Conservation (phyloP, 352 stramenopile species). For the Phytophthora hibernalis region DNA sequence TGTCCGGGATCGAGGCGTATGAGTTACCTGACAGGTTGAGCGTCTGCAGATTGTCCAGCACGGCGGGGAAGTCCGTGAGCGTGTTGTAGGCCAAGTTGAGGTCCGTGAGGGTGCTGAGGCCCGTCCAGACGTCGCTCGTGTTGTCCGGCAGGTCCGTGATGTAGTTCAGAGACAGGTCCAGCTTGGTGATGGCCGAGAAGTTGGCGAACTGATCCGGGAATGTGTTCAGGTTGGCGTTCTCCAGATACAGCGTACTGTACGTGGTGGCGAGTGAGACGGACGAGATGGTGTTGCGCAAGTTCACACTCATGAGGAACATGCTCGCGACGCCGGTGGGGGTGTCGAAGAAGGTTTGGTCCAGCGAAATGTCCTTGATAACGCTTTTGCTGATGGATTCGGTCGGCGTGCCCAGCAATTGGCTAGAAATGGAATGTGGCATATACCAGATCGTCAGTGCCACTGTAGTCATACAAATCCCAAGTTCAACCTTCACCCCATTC, state of each 20-base stretch:
- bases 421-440: conserved; percentile 15
- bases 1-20: conserved; percentile 51
- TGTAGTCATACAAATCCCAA: conserved; percentile 15
- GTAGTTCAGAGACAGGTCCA: conserved; percentile 63
- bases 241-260: conserved; percentile 44
- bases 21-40: conserved; percentile 61
- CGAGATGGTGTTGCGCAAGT: conserved; percentile 44
- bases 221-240: conserved; percentile 55
- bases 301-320: conserved; percentile 49
- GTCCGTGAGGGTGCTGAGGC: conserved; percentile 42
- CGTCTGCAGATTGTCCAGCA: conserved; percentile 38
- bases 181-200: conserved; percentile 37
- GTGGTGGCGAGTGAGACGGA: conserved; percentile 37
- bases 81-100: conserved; percentile 52
- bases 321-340: conserved; percentile 42
- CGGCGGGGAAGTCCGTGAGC: conserved; percentile 48
- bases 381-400: conserved; percentile 40
- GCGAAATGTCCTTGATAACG: conserved; percentile 51
- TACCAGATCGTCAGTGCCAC: conserved; percentile 13
- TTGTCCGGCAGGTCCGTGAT: conserved; percentile 49
- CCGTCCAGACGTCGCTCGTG: conserved; percentile 37
- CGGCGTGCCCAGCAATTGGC: conserved; percentile 42
- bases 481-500: conserved; percentile 1
- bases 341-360: conserved; percentile 66
- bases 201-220: conserved; percentile 47